Base-by-base conservation (phyloP, 345 rosid species). In the Firmiana major region DNA sequence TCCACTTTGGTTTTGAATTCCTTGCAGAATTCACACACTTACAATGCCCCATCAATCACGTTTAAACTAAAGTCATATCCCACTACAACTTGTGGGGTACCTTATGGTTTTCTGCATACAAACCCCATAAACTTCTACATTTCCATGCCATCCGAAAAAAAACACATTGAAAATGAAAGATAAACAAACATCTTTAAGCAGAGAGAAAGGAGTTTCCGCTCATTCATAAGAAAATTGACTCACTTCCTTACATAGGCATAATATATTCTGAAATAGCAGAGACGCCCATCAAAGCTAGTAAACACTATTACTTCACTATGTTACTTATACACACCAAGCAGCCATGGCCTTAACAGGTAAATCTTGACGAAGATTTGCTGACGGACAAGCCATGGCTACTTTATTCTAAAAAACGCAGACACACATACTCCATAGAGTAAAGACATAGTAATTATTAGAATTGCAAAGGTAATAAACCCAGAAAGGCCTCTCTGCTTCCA, bases 181-280 rank as follows among this genome's bases (percentile, higher is more conserved):
- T 12, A 42, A 28, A 28, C 6, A 11, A 26, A 28, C 12, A 21
- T 1, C 24, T 22, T 4, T 1, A 63, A 63, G 43, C 2, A 53
- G 46, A 69, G 17, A 12, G 45, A 51, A 71, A 71, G 63, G 58
- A 71, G 75, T 6, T 51, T 53, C 75, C 26, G 8, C n/a, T 71
- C 75, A 45, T 45, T 68, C 57, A 71, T 53, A 16, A 53, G 31
- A 54, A 71, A 38, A 12, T 10, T 9, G 21, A 46, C 46, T 31
- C 62, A 51, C 59, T 71, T 71, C 31, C 75, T 53, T 51, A 71
- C 62, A 71, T 38, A 22, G 19, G 43, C 17, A 21, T 42, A 11
- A 63, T 13, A 21, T 10, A 68, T 21, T 12, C 34, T 6, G 36
- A 42, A 19, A 68, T 5, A 45, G 73, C 73, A 68, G 55, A 45